These are phyloP conservation scores for Aegilops bicornis DNA, from an alignment of 176 grass and related monocot species.

Conservation along the genomic window DNA sequence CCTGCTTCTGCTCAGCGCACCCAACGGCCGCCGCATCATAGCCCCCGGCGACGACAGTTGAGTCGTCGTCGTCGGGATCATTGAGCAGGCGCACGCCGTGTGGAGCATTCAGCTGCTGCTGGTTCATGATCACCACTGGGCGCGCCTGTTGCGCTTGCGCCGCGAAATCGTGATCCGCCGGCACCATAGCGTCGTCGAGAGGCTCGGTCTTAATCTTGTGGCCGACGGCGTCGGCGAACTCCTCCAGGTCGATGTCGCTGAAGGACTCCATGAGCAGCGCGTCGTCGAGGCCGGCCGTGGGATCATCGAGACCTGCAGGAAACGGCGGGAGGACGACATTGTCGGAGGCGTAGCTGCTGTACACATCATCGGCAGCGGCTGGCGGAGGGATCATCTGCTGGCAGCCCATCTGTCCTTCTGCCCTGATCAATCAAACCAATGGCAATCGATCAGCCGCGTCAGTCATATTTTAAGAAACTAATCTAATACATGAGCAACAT, in stretches of 20 bases:
- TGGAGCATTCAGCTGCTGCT: neutral
- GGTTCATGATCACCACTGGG: neutral
- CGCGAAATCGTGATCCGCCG: neutral
- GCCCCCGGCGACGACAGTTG: neutral
- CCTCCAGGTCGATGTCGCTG: constrained; percentile 40
- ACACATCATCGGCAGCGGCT: neutral
- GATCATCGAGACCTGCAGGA: neutral
- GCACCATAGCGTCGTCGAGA: neutral
- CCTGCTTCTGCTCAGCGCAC: neutral
- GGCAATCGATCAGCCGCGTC: neutral
- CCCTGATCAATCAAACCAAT: neutral
- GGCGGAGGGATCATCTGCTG: neutral
- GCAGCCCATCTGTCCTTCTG: neutral
- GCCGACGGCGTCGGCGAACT: neutral
- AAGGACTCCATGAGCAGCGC: constrained; percentile 15
- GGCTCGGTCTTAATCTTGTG: neutral
- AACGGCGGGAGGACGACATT: neutral
- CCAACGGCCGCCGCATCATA: neutral
- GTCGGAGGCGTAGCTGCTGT: neutral
- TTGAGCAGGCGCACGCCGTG: neutral
- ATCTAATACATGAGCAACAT: neutral
- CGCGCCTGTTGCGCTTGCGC: no score
- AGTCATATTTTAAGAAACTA: neutral
- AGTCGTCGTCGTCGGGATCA: neutral
- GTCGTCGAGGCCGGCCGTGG: constrained; percentile 6